Evolutionary conservation across 768 basidiomycete genomes (phyloP), one percentile per base, ranked within the genome.

Genomic region (Mycena venus): DNA sequence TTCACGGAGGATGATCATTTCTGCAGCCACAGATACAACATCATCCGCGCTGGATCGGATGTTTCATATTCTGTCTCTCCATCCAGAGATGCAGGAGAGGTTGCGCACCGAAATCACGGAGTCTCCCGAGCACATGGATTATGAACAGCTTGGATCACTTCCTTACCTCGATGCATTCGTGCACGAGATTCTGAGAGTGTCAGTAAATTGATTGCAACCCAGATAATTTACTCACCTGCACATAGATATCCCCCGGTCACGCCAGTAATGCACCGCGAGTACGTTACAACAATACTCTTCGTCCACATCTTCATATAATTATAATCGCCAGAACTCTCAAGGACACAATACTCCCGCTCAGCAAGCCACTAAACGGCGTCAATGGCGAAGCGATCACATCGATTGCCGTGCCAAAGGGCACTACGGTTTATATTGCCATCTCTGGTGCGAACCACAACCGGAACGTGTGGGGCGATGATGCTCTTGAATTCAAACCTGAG

Each of bases 11-110:
- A 78, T 80, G n/a, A 65, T 84, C 17, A 72, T 79, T 14, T 79
- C 81, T 27, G 78, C 81, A 10, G 83, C 74, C 4, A 78, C 76
- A 7, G 82, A 83, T 38, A 84, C 82, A 7, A 82, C 82, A 1
- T 77, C 82, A 1, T 71, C 76, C 8, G 81, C 81, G 0, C 55
- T 84, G 17, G 62, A 71, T 14, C 75, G 82, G 25, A 77, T 70
- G 19, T 73, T 84, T 19, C 75, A 78, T 36, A 34, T 77, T 12
- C 73, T 84, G 21, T 73, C 79, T 3, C 61, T 68, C 0, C 66
- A 81, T 47, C 81, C 77, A 0, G 80, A 83, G 23, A 70, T 72
- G 6, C 82, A 84, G 58, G 74, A 78, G 15, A 75, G 60, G 34
- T 70, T 83, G 3, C 72, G 82, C 15, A 56, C 76, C 29, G 83